Conservation (phyloP, 2,329 filamentous ascomycete genomes). For the Pseudocercospora cruenta region DNA sequence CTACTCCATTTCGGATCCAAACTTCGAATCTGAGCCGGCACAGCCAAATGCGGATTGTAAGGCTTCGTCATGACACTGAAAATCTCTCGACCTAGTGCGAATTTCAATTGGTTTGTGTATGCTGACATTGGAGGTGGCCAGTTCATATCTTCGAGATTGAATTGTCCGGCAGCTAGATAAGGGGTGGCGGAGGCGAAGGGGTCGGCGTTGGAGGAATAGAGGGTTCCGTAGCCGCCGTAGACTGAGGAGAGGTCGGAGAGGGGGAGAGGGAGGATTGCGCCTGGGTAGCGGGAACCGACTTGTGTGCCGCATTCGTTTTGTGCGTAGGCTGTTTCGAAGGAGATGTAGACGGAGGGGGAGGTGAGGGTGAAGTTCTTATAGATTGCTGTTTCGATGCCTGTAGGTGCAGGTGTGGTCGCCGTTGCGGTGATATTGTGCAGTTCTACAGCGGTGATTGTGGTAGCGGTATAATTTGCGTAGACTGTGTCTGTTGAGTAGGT, state of each 20-base stretch:
- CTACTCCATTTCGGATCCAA: conserved; percentile 21
- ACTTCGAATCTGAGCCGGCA: conserved; percentile 15
- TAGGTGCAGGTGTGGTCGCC: not conserved
- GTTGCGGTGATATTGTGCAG: conserved; percentile 1
- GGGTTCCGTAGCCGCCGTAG: conserved; percentile 1
- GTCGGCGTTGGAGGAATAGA: conserved; percentile 12
- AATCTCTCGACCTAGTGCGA: not conserved
- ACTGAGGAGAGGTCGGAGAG: conserved; percentile 20
- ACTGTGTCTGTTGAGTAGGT: not conserved
- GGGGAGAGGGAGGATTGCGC: conserved; percentile 23
- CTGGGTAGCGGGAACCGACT: conserved; percentile 24
- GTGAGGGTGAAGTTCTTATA: conserved; percentile 27
- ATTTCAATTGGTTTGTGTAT: conserved; percentile 10
- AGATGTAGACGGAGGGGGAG: conserved; percentile 29
- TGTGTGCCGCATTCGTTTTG: conserved; percentile 21
- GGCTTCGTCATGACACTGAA: not conserved
- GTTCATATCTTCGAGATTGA: conserved; percentile 15
- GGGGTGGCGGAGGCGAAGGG: conserved; percentile 7
- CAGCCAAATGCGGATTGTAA: conserved; percentile 9
- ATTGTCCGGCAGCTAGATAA: not conserved
- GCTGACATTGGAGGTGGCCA: conserved; percentile 7
- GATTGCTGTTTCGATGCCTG: conserved; percentile 15
- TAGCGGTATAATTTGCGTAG: not conserved
- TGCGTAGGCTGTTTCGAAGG: conserved; percentile 28
- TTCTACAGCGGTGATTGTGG: not conserved